A percentile compares a stretch with the other conserved stretches of the same genome.
Evolutionary conservation across 768 basidiomycete genomes (phyloP).

Genomic region (Amanita muscaria): DNA sequence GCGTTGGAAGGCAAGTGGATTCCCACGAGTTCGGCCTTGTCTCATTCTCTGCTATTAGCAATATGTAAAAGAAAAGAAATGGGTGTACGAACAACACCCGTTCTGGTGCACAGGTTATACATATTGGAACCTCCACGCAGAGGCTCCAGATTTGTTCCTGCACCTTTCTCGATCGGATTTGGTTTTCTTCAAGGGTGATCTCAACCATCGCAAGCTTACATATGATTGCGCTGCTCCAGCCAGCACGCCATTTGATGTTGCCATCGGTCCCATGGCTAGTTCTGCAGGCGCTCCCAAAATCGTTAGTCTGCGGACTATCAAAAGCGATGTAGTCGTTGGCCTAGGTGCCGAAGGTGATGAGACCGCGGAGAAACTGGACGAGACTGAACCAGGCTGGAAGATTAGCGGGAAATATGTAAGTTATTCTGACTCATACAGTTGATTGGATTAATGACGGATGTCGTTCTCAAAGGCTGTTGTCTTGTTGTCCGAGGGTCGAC

Average conservation of each 20-base stretch:
- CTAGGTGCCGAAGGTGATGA: constrained; percentile 60
- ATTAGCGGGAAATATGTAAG: constrained; percentile 94
- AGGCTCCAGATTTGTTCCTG: constrained; percentile 87
- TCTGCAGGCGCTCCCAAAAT: constrained; percentile 82
- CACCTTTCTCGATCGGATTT: constrained; percentile 86
- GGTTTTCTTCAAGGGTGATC: constrained; percentile 90
- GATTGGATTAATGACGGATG: background rate
- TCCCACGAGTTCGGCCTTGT: background rate
- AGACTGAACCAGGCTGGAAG: constrained; percentile 89
- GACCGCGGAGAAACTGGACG: constrained; percentile 71
- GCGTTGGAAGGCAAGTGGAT: constrained; percentile 72
- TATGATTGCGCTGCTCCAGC: constrained; percentile 84
- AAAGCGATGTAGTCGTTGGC: constrained; percentile 92
- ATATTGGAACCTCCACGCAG: constrained; percentile 78
- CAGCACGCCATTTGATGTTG: constrained; percentile 80
- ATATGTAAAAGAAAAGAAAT: constrained; percentile 89
- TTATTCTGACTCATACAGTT: constrained; percentile 10
- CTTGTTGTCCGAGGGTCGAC: constrained; percentile 78
- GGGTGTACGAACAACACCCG: constrained; percentile 91
- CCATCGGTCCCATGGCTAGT: constrained; percentile 89
- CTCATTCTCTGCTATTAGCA: constrained; percentile 36
- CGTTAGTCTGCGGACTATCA: constrained; percentile 84
- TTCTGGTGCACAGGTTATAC: constrained; percentile 98
- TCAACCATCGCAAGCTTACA: constrained; percentile 87
- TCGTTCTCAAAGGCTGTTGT: constrained; percentile 62